Evolutionary conservation across 2,329 filamentous ascomycete genomes (phyloP), one percentile per base, ranked within the genome.

Genomic region (Orbilia blumenaviensis): DNA sequence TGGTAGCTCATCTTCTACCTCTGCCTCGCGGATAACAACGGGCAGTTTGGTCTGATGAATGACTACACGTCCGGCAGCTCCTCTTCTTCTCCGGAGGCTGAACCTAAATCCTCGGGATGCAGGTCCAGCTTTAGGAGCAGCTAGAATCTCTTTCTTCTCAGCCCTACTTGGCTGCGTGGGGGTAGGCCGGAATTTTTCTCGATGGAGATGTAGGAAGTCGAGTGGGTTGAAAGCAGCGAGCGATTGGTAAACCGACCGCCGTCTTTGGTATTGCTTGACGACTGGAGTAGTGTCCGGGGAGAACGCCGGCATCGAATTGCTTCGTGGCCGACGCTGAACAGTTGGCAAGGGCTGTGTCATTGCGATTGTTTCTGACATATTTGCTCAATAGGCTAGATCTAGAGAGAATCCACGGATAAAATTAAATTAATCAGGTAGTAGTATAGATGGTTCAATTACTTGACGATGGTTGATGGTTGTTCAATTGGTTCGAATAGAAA

Each of bases 271-370:
- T 42, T 75, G 71, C 46, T 75, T 75, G 25, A 75, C 38, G 3
- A 54, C 50, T 7, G 71, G 71, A 18, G 29, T 68, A n/a, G 62
- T 48, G 48, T 75, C 64, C 18, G 64, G 63, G 18, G 66, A 66
- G 16, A 75, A 66, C n/a, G 46, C 46, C 3, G 71, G 71, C 71
- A 75, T 75, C 2, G 71, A 75, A 34, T 68, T 36, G 56, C 71
- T 75, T 50, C 71, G 54, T 29, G 71, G 71, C 12, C 71, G 56
- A 34, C 52, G 16, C 32, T 32, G 52, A 56, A 18, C 52, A 23
- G 21, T 14, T 46, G 56, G 41, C 18, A 38, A 34, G 8, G 52
- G 52, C 18, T 36, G 52, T 56, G 52, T 8, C 52, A 56, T 56
- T 25, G 18, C 18, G 18, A 56, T 8, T 23, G 52, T 38, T 56